These are phyloP conservation scores for Candida ipomoeae DNA, from an alignment of 805 yeast genomes.

Conservation along the genomic window DNA sequence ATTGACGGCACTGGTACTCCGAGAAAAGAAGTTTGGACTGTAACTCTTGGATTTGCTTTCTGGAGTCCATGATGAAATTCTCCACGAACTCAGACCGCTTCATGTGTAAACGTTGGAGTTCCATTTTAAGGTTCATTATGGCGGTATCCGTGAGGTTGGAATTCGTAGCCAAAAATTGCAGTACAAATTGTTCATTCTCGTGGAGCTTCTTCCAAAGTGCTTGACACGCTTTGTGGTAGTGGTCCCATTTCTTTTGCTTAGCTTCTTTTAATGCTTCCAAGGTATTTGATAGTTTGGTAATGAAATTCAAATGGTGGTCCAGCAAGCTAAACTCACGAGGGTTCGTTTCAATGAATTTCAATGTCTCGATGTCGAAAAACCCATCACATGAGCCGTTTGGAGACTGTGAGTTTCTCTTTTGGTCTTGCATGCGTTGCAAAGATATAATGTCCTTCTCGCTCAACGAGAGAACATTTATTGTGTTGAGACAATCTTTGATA, in stretches of 20 bases:
- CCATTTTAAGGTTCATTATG: constrained; percentile 49
- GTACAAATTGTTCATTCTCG: constrained; percentile 40
- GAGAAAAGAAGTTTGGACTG: constrained; percentile 65
- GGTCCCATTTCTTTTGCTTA: constrained; percentile 34
- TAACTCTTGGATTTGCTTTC: constrained; percentile 52
- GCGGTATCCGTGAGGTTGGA: constrained; percentile 44
- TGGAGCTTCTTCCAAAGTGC: constrained; percentile 55
- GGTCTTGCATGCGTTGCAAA: constrained; percentile 28
- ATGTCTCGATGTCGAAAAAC: constrained; percentile 35
- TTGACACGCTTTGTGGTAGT: constrained; percentile 38
- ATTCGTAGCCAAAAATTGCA: constrained; percentile 43
- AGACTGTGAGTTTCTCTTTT: constrained; percentile 1
- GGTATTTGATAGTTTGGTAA: constrained; percentile 27
- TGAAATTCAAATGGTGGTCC: constrained; percentile 30
- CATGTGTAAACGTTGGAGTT: constrained; percentile 52
- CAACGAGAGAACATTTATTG: constrained; percentile 27
- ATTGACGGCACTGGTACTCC: constrained; percentile 44
- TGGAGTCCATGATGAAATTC: constrained; percentile 59
- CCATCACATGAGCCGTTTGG: constrained; percentile 23
- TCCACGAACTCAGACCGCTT: constrained; percentile 64
- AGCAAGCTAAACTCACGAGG: constrained; percentile 40
- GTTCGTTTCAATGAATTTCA: constrained; percentile 31
- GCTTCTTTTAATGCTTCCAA: constrained; percentile 30
- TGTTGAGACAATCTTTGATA: constrained; percentile 24
- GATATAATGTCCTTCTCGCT: constrained; percentile 30